Conservation (phyloP, 352 stramenopile genomes). For the Phytophthora quininea region DNA sequence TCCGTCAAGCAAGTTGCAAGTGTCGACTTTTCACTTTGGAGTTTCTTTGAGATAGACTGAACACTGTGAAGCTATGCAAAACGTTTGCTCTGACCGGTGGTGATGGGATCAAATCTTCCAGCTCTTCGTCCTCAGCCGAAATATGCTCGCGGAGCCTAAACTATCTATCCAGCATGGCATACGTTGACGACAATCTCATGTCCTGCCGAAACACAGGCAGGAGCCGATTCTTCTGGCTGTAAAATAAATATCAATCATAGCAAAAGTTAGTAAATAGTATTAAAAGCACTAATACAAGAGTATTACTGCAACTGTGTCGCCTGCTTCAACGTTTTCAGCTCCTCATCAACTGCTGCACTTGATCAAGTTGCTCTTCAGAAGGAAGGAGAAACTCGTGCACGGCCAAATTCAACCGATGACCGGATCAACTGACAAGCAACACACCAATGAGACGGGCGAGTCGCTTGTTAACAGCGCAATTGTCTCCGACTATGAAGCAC, state of each 20-base stretch:
- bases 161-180: not conserved
- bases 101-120: not conserved
- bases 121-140: not conserved
- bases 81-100: not conserved
- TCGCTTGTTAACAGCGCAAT: constrained; percentile 13
- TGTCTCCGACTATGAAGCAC: constrained; percentile 7
- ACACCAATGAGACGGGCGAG: constrained; percentile 1
- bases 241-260: not conserved
- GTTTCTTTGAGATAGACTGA: not conserved
- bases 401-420: constrained; percentile 4
- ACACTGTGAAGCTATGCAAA: not conserved
- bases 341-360: not conserved
- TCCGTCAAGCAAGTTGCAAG: not conserved
- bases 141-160: not conserved
- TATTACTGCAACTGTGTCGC: not conserved
- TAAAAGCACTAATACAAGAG: not conserved
- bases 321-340: not conserved
- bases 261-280: not conserved
- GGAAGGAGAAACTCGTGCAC: constrained; percentile 13
- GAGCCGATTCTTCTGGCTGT: not conserved
- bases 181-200: not conserved
- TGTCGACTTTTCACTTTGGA: not conserved
- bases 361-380: not conserved
- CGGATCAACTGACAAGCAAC: not conserved
- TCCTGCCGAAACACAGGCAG: not conserved